Base-by-base conservation (phyloP, 306 rosid species). In the Gillenia trifoliata region DNA sequence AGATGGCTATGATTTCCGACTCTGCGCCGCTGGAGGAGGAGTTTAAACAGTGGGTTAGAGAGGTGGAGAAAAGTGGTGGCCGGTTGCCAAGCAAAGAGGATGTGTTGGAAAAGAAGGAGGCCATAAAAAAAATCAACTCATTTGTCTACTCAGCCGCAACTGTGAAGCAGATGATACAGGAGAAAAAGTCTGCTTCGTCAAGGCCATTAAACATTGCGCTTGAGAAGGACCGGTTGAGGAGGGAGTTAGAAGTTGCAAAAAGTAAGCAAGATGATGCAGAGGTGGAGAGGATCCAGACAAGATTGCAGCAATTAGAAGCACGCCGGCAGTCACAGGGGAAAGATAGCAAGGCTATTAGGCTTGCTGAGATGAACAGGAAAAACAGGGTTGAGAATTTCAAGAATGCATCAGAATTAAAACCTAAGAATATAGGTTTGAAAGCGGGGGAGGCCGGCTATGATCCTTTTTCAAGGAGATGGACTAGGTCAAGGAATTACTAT, bases 391-490 rank as follows among this genome's bases (percentile, higher is more conserved):
- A 94, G 78, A 94, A 94, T 77, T 94, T 94, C 83, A 94, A 94
- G 81, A 94, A 90, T 81, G 99, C 97, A 43, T 92, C 99, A 28
- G 93, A 79, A 83, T 70, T 87, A 64, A 92, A 80, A 79, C 92
- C 89, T 22, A 6, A 69, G 45, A 90, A 82, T 59, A 64, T 23
- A 7, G 75, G 65, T 62, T 82, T 94, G 82, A 94, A 87, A 85
- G 95, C 93, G 3, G 99, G 99, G 50, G 97, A 94, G 85, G 96
- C 90, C 5, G 97, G 99, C 76, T 92, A 94, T 78, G 99, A 94
- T 85, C 99, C 97, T n/a, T 94, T 94, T 83, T 94, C 98, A 20
- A 90, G 97, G 85, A 84, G 98, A 82, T 94, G 98, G 98, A 94
- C 98, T 33, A 82, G 97, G 81, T 91, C 98, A 29, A 94, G 91